Evolutionary conservation across 345 rosid species (phyloP).

Genomic region (Nephelium lappaceum): DNA sequence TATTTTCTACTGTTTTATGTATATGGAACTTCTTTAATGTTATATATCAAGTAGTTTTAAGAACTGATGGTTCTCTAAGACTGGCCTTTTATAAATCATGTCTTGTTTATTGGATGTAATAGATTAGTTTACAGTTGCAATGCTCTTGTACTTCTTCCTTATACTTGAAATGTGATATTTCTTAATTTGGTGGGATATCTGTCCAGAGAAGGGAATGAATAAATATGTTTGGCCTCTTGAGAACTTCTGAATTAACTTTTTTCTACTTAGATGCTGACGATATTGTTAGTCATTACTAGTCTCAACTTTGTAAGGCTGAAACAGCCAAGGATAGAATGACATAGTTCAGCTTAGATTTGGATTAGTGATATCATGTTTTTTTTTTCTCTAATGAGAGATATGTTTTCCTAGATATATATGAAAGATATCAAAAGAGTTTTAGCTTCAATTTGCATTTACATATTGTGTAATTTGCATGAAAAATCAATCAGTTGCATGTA

Average conservation of each 20-base stretch:
- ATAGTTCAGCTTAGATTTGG: background rate
- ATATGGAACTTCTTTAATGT: background rate
- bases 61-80: background rate
- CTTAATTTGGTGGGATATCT: background rate
- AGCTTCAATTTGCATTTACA: background rate
- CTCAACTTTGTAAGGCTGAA: background rate
- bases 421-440: background rate
- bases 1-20: background rate
- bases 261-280: background rate
- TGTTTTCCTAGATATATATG: background rate
- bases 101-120: background rate
- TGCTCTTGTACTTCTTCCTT: background rate
- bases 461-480: background rate
- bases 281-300: background rate
- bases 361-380: background rate
- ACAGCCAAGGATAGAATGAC: background rate
- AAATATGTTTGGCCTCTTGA: background rate
- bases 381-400: background rate
- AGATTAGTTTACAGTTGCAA: background rate
- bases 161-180: background rate
- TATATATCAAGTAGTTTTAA: background rate
- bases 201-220: background rate
- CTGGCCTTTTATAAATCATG: background rate
- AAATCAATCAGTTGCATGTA: background rate
- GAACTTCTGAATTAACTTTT: background rate